Evolutionary conservation across 768 basidiomycete genomes (phyloP), one percentile per base, ranked within the genome.

Genomic region (Tricholoma sp.): DNA sequence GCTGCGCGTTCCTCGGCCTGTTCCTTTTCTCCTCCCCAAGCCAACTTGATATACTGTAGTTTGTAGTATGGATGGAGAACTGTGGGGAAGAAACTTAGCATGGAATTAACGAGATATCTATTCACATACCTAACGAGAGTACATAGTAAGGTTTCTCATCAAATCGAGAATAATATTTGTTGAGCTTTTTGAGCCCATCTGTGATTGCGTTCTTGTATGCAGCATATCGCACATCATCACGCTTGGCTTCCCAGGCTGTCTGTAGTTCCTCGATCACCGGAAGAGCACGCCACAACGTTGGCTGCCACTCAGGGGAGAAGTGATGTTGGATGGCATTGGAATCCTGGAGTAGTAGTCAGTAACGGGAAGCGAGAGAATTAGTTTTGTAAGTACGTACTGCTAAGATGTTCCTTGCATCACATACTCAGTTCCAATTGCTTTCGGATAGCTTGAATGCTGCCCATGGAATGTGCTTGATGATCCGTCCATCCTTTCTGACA

Each of bases 141-240:
- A 72, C 53, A 54, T 57, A 64, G 4, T 29, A 29, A 5, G 54
- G 59, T 34, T 66, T 64, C 4, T 57, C 41, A 17, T 67, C 65
- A 29, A 62, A 61, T 28, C 51, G 52, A 32, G 36, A 41, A 57
- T 66, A 67, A 39, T 65, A 68, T 47, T 65, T 65, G 9, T 29
- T 31, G 1, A 73, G 41, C 55, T 71, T 73, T 0, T 45, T 45
- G 3, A 68, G 55, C 4, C 66, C 67, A 31, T 51, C 48, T 1
- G 54, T n/a, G 12, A 73, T 52, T 2, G 66, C 63, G 0, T 45
- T 32, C 6, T 63, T 52, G 54, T 63, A 73, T 42, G 61, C 5
- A 0, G 8, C 2, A 18, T 56, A 73, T 5, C 31, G 11, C 5
- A 36, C 34, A 36, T 36, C 8, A 0, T 56, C 6, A 0, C 1